Evolutionary conservation across 805 yeast species (phyloP).

Genomic region (Metschnikowia gruessii): DNA sequence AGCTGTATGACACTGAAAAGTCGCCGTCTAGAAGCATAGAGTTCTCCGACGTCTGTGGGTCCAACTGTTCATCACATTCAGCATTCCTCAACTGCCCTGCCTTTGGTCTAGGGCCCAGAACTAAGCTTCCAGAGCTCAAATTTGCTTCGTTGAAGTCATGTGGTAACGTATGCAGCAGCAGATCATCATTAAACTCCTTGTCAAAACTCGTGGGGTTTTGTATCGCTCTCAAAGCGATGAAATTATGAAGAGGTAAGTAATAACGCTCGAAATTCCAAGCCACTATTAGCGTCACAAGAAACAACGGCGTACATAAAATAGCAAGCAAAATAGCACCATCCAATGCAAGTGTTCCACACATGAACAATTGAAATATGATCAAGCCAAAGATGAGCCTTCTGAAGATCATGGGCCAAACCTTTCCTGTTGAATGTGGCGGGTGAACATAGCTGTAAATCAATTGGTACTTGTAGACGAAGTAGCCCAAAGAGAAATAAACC

Average conservation of each 20-base stretch:
- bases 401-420: conserved; percentile 64
- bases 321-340: conserved; percentile 55
- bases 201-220: conserved; percentile 42
- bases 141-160: conserved; percentile 1
- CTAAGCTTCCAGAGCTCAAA: conserved; percentile 7
- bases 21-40: conserved; percentile 19
- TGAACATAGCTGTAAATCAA: conserved; percentile 59
- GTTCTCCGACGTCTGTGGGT: conserved; percentile 6
- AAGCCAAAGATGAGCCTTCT: conserved; percentile 54
- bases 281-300: conserved; percentile 45
- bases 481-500: conserved; percentile 54
- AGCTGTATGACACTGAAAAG: conserved; percentile 13
- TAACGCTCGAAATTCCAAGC: conserved; percentile 51
- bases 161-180: conserved; percentile 15
- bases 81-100: neutral
- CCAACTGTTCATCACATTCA: neutral
- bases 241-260: conserved; percentile 51
- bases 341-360: conserved; percentile 61
- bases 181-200: conserved; percentile 41
- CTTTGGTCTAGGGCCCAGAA: neutral
- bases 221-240: conserved; percentile 59
- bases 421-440: conserved; percentile 64
- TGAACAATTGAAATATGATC: conserved; percentile 55
- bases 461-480: conserved; percentile 61
- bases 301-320: conserved; percentile 47